Base-by-base conservation (phyloP, 2,329 filamentous ascomycete genomes). In the Trichophyton rubrum region DNA sequence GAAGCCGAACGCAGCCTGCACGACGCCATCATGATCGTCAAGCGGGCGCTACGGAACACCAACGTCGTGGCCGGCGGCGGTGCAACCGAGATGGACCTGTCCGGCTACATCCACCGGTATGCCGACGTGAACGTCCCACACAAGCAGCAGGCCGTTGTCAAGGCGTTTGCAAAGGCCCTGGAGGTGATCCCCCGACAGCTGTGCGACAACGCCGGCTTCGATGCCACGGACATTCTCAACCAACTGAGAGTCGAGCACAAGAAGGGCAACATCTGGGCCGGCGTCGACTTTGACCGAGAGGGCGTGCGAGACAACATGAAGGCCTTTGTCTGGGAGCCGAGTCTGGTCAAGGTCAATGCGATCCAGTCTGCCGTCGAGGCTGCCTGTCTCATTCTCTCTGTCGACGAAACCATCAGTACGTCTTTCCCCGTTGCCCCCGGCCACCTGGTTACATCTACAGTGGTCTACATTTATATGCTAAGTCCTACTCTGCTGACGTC, bases 21-120 rank as follows among this genome's bases (percentile, higher is more conserved):
- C 80, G 93, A 99, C 71, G 93, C 93, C 68, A 97, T 99, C 77
- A 99, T 99, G 93, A 96, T 99, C 70, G 93, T 99, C 72, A 97
- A 97, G 84, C 90, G 95, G 64, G 90, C 93, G 30, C 90, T 97
- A 75, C 90, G 89, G 79, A 95, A 97, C 80, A 87, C 87, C 71
- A 88, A 84, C 72, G 96, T 99, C 66, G 93, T 99, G 27, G 93
- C 91, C 53, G 93, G 93, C 68, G 93, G 93, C 68, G 93, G 93
- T 72, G 92, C 93, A 17, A 85, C 82, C 69, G 93, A 99, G 80
- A 97, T 99, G 92, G 93, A 97, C 74, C 76, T 97, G 59, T 96
- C 91, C 5, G 88, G 90, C 43, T 95, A 96, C 77, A 84, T 99
- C 65, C 91, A 96, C 80, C 82, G 83, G 67, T 96, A 88, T 70